Evolutionary conservation across 2,329 filamentous ascomycete species (phyloP).

Genomic region (Periconia sp.): DNA sequence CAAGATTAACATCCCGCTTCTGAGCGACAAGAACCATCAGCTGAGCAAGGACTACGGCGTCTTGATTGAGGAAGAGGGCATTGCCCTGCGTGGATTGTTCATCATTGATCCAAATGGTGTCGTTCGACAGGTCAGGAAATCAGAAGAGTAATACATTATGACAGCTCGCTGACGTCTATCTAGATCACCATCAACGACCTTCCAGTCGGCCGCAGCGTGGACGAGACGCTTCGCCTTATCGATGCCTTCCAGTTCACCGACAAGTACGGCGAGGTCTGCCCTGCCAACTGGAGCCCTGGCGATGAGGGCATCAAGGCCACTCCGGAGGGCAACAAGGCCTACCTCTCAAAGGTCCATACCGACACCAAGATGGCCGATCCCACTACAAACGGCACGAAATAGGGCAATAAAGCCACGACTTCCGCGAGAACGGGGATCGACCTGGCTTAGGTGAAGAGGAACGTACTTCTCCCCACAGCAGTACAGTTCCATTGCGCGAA

Average conservation of each 20-base stretch:
- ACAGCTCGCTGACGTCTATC: conserved; percentile 13
- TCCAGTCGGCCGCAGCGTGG: conserved; percentile 68
- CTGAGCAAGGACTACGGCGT: conserved; percentile 68
- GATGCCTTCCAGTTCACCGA: conserved; percentile 57
- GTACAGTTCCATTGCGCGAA: no score
- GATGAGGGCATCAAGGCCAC: conserved; percentile 49
- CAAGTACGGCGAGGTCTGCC: conserved; percentile 52
- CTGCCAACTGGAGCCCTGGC: conserved; percentile 50
- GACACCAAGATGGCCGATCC: conserved; percentile 43
- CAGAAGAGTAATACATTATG: conserved; percentile 1
- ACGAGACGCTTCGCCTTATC: conserved; percentile 65
- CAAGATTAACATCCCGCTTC: conserved; percentile 64
- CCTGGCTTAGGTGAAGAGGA: no score
- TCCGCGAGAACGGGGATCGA: no score
- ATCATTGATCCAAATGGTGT: conserved; percentile 69
- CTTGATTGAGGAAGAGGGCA: conserved; percentile 67
- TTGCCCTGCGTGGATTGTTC: conserved; percentile 69
- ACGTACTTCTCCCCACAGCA: no score
- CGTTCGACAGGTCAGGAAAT: conserved; percentile 55
- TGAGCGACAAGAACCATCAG: conserved; percentile 67
- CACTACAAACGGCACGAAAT: conserved; percentile 36
- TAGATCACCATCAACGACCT: conserved; percentile 71
- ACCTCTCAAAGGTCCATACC: conserved; percentile 40
- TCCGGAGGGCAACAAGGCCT: conserved; percentile 47
- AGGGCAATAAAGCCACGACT: no score